Conservation (phyloP, 2,329 filamentous ascomycete genomes). For the Aotearoamyces nothofagi region DNA sequence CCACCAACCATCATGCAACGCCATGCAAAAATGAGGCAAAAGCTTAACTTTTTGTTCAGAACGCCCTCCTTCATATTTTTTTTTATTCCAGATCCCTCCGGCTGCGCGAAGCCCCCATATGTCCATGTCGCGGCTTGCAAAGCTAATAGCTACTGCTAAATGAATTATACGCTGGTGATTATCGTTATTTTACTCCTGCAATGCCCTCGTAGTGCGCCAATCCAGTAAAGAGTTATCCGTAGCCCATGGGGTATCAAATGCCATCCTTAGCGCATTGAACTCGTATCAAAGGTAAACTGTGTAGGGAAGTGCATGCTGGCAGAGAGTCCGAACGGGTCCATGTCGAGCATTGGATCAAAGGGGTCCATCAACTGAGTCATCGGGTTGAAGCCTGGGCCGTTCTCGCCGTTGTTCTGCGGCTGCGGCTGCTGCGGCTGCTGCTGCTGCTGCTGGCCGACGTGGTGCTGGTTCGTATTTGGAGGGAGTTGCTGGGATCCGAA, state of each 20-base stretch:
- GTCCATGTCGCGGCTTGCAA: too few relatives aligned
- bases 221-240: too few relatives aligned
- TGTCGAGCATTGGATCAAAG: slow-evolving; percentile 79
- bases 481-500: slow-evolving; percentile 25
- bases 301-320: slow-evolving; percentile 93
- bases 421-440: slow-evolving; percentile 25
- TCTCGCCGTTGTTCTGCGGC: slow-evolving; percentile 22
- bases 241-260: slow-evolving; percentile 18
- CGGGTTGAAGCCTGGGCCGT: slow-evolving; percentile 22
- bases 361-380: slow-evolving; percentile 39
- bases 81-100: too few relatives aligned
- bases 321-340: slow-evolving; percentile 84
- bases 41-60: too few relatives aligned
- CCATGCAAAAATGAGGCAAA: too few relatives aligned
- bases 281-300: slow-evolving; percentile 56
- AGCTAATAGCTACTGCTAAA: too few relatives aligned
- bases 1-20: too few relatives aligned
- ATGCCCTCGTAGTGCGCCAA: too few relatives aligned
- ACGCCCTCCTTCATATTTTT: too few relatives aligned
- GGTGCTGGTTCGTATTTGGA: slow-evolving; percentile 8
- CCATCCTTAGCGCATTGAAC: slow-evolving; percentile 19
- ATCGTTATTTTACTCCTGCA: too few relatives aligned
- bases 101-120: too few relatives aligned
- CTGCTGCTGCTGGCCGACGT: slow-evolving; percentile 9
- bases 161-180: too few relatives aligned